Evolutionary conservation across 129 eudicot genomes (phyloP).

Genomic region (Smallanthus sonchifolius): DNA sequence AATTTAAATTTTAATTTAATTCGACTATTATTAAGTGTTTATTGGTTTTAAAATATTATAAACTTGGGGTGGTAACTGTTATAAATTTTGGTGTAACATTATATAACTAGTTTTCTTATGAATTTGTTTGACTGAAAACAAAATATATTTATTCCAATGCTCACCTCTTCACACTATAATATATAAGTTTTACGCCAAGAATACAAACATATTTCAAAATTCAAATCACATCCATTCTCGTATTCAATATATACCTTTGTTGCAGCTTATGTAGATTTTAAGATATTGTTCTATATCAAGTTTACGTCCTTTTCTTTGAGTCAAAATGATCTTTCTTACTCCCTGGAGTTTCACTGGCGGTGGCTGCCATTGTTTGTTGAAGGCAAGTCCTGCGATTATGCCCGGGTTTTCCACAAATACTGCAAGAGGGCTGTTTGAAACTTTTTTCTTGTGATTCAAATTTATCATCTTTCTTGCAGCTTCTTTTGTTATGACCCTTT

Average conservation of each 20-base stretch:
- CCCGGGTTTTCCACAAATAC: conserved; percentile 55
- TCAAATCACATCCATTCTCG: no score
- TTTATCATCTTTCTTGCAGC: conserved; percentile 45
- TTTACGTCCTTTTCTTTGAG: conserved; percentile 24
- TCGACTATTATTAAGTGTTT: not conserved
- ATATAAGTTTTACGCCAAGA: no score
- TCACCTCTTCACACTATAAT: no score
- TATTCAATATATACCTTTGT: no score
- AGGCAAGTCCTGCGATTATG: conserved; percentile 81
- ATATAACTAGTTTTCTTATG: not conserved
- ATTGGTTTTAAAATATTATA: not conserved
- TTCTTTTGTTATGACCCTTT: conserved; percentile 82
- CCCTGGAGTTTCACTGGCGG: not conserved
- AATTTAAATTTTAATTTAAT: no score
- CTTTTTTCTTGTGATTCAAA: conserved; percentile 9
- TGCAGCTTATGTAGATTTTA: not conserved
- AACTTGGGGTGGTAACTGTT: not conserved
- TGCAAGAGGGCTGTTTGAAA: conserved; percentile 44
- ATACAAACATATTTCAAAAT: no score
- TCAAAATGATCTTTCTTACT: not conserved
- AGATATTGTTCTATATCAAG: conserved; percentile 48
- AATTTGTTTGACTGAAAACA: not conserved
- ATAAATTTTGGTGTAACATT: not conserved
- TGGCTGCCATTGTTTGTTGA: not conserved
- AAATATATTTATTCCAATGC: no score